Percentiles rank a stretch among this genome's conserved stretches.
phyloP scores from a whole-genome alignment of 306 rosid species.

The Sicyos edulis region DNA sequence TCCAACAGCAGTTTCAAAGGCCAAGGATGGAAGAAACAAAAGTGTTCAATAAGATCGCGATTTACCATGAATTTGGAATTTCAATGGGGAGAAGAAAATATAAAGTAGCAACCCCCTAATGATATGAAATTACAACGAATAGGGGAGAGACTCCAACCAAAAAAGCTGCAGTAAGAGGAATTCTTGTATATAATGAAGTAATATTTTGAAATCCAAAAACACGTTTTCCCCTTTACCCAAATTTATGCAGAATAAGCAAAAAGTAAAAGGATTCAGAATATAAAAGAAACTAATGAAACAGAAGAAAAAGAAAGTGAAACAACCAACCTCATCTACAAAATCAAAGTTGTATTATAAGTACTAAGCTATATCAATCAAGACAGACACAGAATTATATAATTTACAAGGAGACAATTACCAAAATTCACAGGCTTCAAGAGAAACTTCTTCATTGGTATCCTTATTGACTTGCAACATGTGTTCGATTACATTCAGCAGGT shows the following conservation, averaged over 20 bases:
- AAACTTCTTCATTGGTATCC: slow-evolving; percentile 88
- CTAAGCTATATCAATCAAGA: background rate
- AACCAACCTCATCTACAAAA: slow-evolving; percentile 1
- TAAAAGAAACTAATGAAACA: background rate
- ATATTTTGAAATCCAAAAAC: background rate
- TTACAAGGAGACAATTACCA: slow-evolving; percentile 43
- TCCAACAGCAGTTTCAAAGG: background rate
- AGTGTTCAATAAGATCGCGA: background rate
- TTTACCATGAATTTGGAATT: background rate
- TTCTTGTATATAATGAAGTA: background rate
- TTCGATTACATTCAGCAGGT: slow-evolving; percentile 71
- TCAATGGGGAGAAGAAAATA: background rate
- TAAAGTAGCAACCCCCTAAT: background rate
- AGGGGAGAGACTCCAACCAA: background rate
- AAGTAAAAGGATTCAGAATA: background rate
- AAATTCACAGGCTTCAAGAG: slow-evolving; percentile 99
- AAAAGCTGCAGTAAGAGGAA: background rate
- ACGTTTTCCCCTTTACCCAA: background rate
- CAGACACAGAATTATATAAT: background rate
- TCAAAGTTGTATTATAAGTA: background rate
- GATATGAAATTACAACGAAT: background rate
- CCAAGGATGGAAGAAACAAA: background rate
- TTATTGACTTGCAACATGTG: slow-evolving; percentile 98
- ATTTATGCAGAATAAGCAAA: background rate
- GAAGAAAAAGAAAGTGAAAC: background rate